Evolutionary conservation across 2,329 filamentous ascomycete species (phyloP).

Genomic region (Aureobasidium sp.): DNA sequence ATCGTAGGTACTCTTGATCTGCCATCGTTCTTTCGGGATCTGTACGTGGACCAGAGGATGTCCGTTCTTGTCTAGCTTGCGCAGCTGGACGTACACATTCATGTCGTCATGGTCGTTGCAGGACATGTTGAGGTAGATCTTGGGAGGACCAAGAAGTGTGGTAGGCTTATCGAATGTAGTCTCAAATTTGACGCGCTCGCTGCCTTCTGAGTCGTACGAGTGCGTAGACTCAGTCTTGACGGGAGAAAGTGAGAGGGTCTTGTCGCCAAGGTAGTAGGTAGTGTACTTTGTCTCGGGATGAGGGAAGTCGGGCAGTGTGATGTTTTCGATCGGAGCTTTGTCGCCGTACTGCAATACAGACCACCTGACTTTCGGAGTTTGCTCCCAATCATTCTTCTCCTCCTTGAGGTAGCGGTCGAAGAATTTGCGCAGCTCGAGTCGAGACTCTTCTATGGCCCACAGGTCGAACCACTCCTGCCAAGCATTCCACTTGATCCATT

Average conservation of each 20-base stretch:
- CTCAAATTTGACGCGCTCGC: slow-evolving; percentile 27
- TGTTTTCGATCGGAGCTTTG: slow-evolving; percentile 26
- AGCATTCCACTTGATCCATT: slow-evolving; percentile 39
- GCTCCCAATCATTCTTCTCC: slow-evolving; percentile 41
- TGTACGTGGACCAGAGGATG: slow-evolving; percentile 38
- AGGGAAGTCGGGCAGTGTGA: slow-evolving; percentile 29
- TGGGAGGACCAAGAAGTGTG: slow-evolving; percentile 39
- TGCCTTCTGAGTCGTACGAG: slow-evolving; percentile 30
- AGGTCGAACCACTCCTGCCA: slow-evolving; percentile 43
- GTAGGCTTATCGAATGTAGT: slow-evolving; percentile 34
- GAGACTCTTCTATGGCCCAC: slow-evolving; percentile 29
- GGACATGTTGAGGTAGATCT: slow-evolving; percentile 33
- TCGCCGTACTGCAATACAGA: slow-evolving; percentile 33
- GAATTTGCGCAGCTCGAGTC: slow-evolving; percentile 36
- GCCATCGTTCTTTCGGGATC: slow-evolving; percentile 31
- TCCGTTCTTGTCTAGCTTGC: slow-evolving; percentile 39
- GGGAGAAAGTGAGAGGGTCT: slow-evolving; percentile 5
- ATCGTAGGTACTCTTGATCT: slow-evolving; percentile 2
- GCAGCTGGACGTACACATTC: slow-evolving; percentile 38
- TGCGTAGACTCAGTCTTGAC: slow-evolving; percentile 8
- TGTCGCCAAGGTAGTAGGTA: slow-evolving; percentile 14
- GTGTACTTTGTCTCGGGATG: slow-evolving; percentile 6
- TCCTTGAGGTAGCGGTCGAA: slow-evolving; percentile 43
- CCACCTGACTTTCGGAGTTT: slow-evolving; percentile 40
- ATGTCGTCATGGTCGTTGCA: slow-evolving; percentile 34